Evolutionary conservation across 148 eudicot species (phyloP), one percentile per base, ranked within the genome.

Genomic region (Nyssa sinensis): DNA sequence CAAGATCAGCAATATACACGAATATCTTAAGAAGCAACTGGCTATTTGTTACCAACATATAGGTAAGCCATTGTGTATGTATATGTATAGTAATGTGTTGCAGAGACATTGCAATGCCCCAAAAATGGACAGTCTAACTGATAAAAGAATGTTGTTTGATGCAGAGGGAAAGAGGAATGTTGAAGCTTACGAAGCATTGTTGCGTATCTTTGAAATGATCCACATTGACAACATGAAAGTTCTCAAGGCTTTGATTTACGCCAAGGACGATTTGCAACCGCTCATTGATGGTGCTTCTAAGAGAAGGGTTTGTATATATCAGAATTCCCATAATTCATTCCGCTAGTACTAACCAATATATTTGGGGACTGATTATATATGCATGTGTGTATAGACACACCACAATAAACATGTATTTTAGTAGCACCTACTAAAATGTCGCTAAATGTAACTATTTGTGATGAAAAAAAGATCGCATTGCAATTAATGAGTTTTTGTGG

Each of bases 221-320:
- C 92, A 88, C 62, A 75, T 85, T 11, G 95, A 90, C 80, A 90
- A 90, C 85, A 86, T 90, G 86, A 81, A 83, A 67, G 85, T 83
- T 32, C 80, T 90, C 51, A 86, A 57, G 71, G 60, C 71, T 1
- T 64, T 90, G 24, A 74, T 90, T 49, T 70, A 79, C 44, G 66
- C 80, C 75, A 80, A 69, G 73, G 90, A 88, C 19, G 88, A 88
- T 49, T n/a, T 70, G 44, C 82, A 41, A n/a, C 87, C 90, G 25
- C 81, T 90, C 17, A 69, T 21, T 74, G 90, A 88, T 60, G 85
- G 92, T 64, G 41, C 82, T 70, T 19, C 80, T 41, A 84, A 88
- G 62, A 79, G 73, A 75, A 67, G 84, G 88, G 93, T 85, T 29
- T 61, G 79, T 44, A 27, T 32, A 49, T 31, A 44, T 39, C 25